These are phyloP conservation scores for Hanseniaspora thailandica DNA, from an alignment of 805 yeast species.

Conservation along the genomic window DNA sequence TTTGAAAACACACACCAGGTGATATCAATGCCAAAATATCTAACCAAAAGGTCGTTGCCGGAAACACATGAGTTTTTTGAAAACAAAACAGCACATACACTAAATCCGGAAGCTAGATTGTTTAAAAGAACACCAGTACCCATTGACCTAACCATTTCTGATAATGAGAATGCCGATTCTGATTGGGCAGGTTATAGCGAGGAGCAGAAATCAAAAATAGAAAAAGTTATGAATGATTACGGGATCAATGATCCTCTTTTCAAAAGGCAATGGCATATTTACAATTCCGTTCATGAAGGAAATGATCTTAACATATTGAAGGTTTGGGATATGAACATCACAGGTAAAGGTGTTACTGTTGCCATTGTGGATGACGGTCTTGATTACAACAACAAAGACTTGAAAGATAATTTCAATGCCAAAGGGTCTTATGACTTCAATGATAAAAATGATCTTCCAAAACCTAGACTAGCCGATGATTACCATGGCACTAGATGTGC, in stretches of 20 bases:
- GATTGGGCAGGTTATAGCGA: constrained; percentile 16
- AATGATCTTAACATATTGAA: constrained; percentile 79
- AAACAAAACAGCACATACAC: background rate
- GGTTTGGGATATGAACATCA: constrained; percentile 69
- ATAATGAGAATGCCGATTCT: constrained; percentile 33
- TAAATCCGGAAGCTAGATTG: constrained; percentile 38
- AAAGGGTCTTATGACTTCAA: constrained; percentile 93
- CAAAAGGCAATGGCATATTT: constrained; percentile 79
- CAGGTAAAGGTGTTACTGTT: constrained; percentile 72
- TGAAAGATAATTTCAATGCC: constrained; percentile 52
- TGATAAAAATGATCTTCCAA: constrained; percentile 60
- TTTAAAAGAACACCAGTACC: constrained; percentile 49
- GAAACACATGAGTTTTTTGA: background rate
- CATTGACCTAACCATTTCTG: constrained; percentile 37
- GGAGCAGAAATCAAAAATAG: constrained; percentile 32
- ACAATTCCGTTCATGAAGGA: constrained; percentile 61
- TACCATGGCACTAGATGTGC: constrained; percentile 97
- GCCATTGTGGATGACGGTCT: constrained; percentile 93
- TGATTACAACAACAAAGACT: constrained; percentile 68
- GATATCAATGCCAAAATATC: background rate
- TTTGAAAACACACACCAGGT: constrained; percentile 12
- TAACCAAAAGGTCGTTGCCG: background rate
- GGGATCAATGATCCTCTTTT: constrained; percentile 76
- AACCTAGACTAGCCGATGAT: constrained; percentile 70
- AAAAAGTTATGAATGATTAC: constrained; percentile 27